Conservation (phyloP, 2,329 filamentous ascomycete genomes). For the Penicillium sp. region DNA sequence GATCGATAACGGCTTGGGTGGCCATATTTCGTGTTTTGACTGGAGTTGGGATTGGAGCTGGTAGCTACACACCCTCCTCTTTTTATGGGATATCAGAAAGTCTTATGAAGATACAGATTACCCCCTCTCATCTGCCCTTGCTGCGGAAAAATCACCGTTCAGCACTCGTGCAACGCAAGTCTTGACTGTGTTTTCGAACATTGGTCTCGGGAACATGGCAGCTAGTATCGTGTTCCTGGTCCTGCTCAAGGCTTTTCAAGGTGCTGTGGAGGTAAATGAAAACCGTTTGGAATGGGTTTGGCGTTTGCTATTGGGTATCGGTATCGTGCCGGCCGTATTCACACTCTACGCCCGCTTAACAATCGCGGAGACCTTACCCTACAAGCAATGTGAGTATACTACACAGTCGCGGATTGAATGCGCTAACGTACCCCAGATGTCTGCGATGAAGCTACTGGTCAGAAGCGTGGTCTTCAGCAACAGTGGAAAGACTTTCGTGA, state of each 20-base stretch:
- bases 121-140: slow-evolving; percentile 16
- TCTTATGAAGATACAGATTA: slow-evolving; percentile 18
- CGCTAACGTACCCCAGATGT: slow-evolving; percentile 10
- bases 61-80: slow-evolving; percentile 12
- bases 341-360: slow-evolving; percentile 32
- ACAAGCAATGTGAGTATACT: slow-evolving; percentile 17
- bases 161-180: slow-evolving; percentile 22
- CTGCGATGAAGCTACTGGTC: slow-evolving; percentile 12
- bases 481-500: slow-evolving; percentile 33
- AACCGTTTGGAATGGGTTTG: slow-evolving; percentile 28
- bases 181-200: slow-evolving; percentile 25
- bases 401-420: neutral
- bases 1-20: slow-evolving; percentile 20
- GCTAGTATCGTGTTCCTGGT: slow-evolving; percentile 26
- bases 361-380: slow-evolving; percentile 22
- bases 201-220: slow-evolving; percentile 26
- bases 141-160: slow-evolving; percentile 19
- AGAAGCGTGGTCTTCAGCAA: slow-evolving; percentile 16
- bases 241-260: slow-evolving; percentile 23
- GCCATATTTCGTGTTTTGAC: slow-evolving; percentile 29
- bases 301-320: slow-evolving; percentile 29
- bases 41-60: slow-evolving; percentile 29
- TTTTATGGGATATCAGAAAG: slow-evolving; percentile 4
- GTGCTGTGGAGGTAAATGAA: slow-evolving; percentile 8
- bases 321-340: slow-evolving; percentile 25